phyloP scores from a whole-genome alignment of 768 basidiomycete genomes.

The Kwoniella mangroviensis region DNA sequence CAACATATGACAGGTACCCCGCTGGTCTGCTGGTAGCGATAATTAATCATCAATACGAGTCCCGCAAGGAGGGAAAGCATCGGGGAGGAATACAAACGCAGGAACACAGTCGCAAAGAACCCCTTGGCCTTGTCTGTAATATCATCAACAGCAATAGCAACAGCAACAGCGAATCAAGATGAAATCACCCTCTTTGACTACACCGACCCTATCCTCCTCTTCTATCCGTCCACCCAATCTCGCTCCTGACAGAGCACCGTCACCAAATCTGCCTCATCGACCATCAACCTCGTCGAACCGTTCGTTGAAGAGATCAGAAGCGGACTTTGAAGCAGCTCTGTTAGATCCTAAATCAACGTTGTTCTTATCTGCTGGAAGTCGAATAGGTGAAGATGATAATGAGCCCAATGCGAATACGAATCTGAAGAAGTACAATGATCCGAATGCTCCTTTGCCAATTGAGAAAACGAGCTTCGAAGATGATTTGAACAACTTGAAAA shows the following conservation, averaged over 20 bases:
- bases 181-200: background rate
- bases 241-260: constrained; percentile 7
- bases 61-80: too few species aligned
- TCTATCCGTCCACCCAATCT: constrained; percentile 3
- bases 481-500: constrained; percentile 28
- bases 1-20: too few species aligned
- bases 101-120: too few species aligned
- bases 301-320: constrained; percentile 20
- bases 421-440: constrained; percentile 2
- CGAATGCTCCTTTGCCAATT: constrained; percentile 31
- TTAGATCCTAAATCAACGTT: constrained; percentile 27
- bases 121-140: too few species aligned
- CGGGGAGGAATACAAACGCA: too few species aligned
- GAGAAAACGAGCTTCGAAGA: constrained; percentile 47
- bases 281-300: constrained; percentile 33
- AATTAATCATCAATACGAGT: too few species aligned
- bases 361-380: constrained; percentile 24
- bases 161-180: background rate
- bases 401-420: background rate
- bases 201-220: constrained; percentile 3
- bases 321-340: constrained; percentile 38
- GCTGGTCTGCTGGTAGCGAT: too few species aligned
- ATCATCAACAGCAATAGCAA: background rate
- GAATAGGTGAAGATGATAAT: constrained; percentile 6
- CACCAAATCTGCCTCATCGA: constrained; percentile 26